Base-by-base conservation (phyloP, 2,329 filamentous ascomycete genomes). In the Amauroascus niger region DNA sequence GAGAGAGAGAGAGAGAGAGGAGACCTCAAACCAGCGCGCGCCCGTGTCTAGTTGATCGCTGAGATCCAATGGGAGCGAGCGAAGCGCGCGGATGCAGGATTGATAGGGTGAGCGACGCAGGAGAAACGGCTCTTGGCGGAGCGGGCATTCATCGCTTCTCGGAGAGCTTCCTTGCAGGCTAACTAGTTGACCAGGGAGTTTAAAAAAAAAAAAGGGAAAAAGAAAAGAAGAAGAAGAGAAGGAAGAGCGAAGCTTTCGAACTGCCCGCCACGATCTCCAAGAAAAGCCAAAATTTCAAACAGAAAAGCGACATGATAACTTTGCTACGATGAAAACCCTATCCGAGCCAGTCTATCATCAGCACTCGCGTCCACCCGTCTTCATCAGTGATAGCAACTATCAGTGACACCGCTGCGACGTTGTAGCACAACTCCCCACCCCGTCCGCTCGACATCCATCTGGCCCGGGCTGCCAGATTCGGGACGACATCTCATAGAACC, bases 61-160 rank as follows among this genome's bases (percentile, higher is more conserved):
- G 39, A 18, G 39, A 18, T 24, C 50, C 50, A 52, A 52, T 52
- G 6, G 30, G 40, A 52, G 30, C 2, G n/a, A 9, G 1, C 4
- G 43, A 32, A 45, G 41, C 30, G 40, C 50, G 40, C 50, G 33
- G 24, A 52, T 52, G 50, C 41, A 3, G 8, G 30, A 46, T 39
- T 52, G 50, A 52, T 52, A 52, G 50, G 50, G 22, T 39, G 50
- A 52, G 41, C 28, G 45, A n/a, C 3, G 11, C 26, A 4, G 24
- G 26, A 8, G n/a, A 35, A 20, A n/a, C n/a, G n/a, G 24, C 6
- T 24, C 45, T 48, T 48, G 32, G 45, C 45, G 43, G 4, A 13
- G 6, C n/a, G n/a, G 41, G n/a, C 41, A 28, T 45, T 22, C 28
- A 24, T 18, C 18, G 14, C 16, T 13, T 4, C 6, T 14, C 3